Evolutionary conservation across 306 rosid species (phyloP), one percentile per base, ranked within the genome.

Genomic region (Cicer chorassanicum): DNA sequence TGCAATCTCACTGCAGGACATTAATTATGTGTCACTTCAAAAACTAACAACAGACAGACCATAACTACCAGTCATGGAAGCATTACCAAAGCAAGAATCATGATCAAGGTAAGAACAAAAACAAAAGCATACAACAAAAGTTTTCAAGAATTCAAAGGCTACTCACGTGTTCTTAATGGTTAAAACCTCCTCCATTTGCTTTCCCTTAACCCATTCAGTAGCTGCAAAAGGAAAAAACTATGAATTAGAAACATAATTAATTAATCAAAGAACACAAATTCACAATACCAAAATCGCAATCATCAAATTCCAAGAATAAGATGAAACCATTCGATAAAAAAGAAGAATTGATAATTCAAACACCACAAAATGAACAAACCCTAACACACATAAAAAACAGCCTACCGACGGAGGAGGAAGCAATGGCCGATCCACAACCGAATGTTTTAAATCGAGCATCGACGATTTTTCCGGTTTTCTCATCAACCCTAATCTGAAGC

Each of bases 381-480:
- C 67, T 14, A 46, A 54, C 4, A 29, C 1, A n/a, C 1, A 21
- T 8, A 44, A 6, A 29, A 43, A 53, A 40, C 0, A 45, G 51
- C 87, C 11, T 66, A 94, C 98, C 98, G 15, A 94, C 88, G 0
- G 99, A 94, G 4, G 97, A 94, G 45, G 99, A 94, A 38, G 99
- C 98, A 70, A 94, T 94, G 41, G 99, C 97, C 21, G 99, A 94
- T 1, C 99, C 99, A 76, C 99, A 94, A 0, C 99, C 99, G 53
- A 92, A 92, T 68, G 98, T 94, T 87, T 94, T 94, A 88, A 94
- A 91, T 76, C 96, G 81, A 75, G 98, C 97, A 51, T 94, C 98
- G 2, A 85, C 85, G 51, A 94, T 89, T 86, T 94, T 90, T 2
- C 97, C 99, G 12, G 94, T 92, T 10, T 80, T 24, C 13, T 91